Percentiles rank a stretch among this genome's conserved stretches.
phyloP scores from a whole-genome alignment of 495 filamentous ascomycete species.

The Darksidea phi region DNA sequence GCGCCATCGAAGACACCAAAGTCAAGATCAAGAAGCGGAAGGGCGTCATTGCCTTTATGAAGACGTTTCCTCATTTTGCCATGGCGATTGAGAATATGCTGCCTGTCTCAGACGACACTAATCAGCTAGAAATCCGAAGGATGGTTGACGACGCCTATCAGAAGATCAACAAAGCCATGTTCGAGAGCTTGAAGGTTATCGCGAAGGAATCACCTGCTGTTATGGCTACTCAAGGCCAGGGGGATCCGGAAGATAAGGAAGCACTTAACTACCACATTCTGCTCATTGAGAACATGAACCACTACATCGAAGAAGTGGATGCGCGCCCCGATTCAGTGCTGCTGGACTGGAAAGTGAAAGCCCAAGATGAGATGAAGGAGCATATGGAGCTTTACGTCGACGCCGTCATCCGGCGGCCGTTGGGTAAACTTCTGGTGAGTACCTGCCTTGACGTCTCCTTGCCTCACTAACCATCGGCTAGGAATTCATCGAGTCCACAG shows the following conservation, averaged over 20 bases:
- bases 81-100: conserved; percentile 81
- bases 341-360: conserved; percentile 74
- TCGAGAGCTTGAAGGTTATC: conserved; percentile 92
- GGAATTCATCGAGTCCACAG: conserved; percentile 83
- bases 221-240: conserved; percentile 33
- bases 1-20: conserved; percentile 96
- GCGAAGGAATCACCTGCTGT: conserved; percentile 83
- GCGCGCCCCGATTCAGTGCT: conserved; percentile 70
- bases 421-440: conserved; percentile 67
- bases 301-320: conserved; percentile 89
- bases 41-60: conserved; percentile 91
- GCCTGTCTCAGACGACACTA: conserved; percentile 41
- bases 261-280: conserved; percentile 94
- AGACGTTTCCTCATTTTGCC: conserved; percentile 84
- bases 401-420: conserved; percentile 80
- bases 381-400: conserved; percentile 84
- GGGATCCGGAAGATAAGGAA: conserved; percentile 79
- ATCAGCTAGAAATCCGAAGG: conserved; percentile 55
- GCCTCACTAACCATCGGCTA: conserved; percentile 39
- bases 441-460: neutral
- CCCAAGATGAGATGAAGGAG: conserved; percentile 75
- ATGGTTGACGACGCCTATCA: conserved; percentile 84
- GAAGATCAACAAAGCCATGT: conserved; percentile 92
- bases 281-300: conserved; percentile 98
- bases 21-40: conserved; percentile 98